A percentile compares a stretch with the other conserved stretches of the same genome.
These are phyloP conservation scores for Pelargonium citronellum DNA, from an alignment of 441 rosid genomes.

Conservation along the genomic window DNA sequence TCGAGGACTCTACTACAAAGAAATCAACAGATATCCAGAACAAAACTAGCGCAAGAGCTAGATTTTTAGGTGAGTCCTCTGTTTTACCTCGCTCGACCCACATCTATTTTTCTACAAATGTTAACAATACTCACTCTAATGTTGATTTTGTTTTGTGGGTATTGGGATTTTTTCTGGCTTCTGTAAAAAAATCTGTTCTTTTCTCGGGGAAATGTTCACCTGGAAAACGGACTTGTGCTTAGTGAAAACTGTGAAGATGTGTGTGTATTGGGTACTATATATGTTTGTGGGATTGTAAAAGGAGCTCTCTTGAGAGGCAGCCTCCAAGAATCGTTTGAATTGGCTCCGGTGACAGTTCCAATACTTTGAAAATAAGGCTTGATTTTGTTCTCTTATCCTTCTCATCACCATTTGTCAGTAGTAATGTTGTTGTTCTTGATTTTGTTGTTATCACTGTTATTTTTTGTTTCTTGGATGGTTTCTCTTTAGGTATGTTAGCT, in stretches of 20 bases:
- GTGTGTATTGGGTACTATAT: neutral
- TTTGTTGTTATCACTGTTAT: neutral
- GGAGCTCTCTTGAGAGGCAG: too few relatives aligned
- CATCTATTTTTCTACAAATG: neutral
- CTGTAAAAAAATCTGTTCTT: neutral
- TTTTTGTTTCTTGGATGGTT: neutral
- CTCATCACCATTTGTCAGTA: neutral
- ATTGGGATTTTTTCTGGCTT: neutral
- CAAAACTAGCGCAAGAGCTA: neutral
- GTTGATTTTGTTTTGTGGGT: conserved; percentile 1
- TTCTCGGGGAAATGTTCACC: conserved; percentile 3
- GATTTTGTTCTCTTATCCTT: neutral
- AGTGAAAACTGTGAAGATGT: neutral
- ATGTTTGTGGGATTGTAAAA: too few relatives aligned
- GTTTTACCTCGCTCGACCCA: neutral
- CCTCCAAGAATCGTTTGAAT: neutral
- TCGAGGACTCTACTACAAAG: neutral
- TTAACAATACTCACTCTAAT: neutral
- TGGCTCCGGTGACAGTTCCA: neutral
- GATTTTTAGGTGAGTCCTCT: neutral
- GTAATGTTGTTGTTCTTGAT: too few relatives aligned
- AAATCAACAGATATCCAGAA: neutral
- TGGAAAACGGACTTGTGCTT: neutral
- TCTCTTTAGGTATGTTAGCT: neutral
- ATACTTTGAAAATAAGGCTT: neutral